These are phyloP conservation scores for Puccinia horiana DNA, from an alignment of 1,284 basidiomycete species.

Conservation along the genomic window DNA sequence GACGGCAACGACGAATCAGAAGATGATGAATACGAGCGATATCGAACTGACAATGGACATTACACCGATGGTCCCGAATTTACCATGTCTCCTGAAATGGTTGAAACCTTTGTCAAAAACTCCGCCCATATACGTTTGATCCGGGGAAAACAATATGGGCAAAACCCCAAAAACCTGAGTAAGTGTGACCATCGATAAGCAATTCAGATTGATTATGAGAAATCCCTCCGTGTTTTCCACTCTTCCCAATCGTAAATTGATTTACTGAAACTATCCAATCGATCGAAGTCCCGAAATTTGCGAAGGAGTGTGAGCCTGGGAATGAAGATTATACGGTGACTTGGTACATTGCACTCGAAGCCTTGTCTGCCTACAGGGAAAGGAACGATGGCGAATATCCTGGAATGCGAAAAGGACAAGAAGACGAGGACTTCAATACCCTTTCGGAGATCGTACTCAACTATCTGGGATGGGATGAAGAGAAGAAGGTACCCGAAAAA, in stretches of 20 bases:
- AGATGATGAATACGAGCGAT: constrained; percentile 51
- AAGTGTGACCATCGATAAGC: constrained; percentile 66
- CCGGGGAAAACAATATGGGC: constrained; percentile 69
- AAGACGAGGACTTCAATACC: neutral
- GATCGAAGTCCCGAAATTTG: constrained; percentile 50
- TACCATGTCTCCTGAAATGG: constrained; percentile 62
- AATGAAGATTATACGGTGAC: neutral
- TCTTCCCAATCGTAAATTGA: constrained; percentile 50
- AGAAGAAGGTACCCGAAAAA: constrained; percentile 38
- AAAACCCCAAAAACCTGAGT: constrained; percentile 60
- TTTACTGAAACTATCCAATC: constrained; percentile 11
- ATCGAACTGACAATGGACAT: constrained; percentile 49
- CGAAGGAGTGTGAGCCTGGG: constrained; percentile 55
- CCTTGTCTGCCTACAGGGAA: neutral
- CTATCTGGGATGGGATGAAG: constrained; percentile 11
- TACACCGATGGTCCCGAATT: constrained; percentile 52
- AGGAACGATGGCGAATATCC: constrained; percentile 10
- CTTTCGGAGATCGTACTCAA: neutral
- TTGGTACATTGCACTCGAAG: constrained; percentile 25
- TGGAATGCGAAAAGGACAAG: constrained; percentile 1
- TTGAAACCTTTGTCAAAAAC: constrained; percentile 88
- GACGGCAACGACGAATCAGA: constrained; percentile 34
- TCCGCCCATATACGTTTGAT: constrained; percentile 77
- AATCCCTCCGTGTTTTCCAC: neutral
- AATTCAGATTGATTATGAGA: neutral